These are phyloP conservation scores for Penicillium sp. DNA, from an alignment of 2,329 filamentous ascomycete genomes.

Conservation along the genomic window DNA sequence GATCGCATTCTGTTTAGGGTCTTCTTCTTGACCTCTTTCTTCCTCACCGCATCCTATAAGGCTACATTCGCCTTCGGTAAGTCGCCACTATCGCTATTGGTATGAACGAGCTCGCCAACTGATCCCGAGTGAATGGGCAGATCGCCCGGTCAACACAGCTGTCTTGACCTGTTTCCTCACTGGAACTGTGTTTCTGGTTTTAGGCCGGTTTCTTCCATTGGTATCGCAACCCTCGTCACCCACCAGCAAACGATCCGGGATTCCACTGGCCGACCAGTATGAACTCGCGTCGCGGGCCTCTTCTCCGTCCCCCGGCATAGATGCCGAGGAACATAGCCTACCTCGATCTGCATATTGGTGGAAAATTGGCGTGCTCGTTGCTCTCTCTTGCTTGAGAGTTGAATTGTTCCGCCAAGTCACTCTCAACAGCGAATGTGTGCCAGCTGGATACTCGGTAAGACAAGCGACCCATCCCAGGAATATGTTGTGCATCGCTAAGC, in stretches of 20 bases:
- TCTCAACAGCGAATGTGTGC: constrained; percentile 45
- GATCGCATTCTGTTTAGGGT: constrained; percentile 19
- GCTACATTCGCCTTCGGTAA: constrained; percentile 43
- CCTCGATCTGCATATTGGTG: constrained; percentile 13
- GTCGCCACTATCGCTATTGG: too few relatives aligned
- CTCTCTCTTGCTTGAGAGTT: constrained; percentile 13
- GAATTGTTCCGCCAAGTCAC: constrained; percentile 42
- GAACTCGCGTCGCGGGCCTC: constrained; percentile 22
- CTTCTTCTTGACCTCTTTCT: constrained; percentile 36
- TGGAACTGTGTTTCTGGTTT: constrained; percentile 38
- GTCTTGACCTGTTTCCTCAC: constrained; percentile 43
- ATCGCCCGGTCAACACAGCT: constrained; percentile 47
- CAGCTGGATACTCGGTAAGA: constrained; percentile 35
- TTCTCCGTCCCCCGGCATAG: constrained; percentile 10
- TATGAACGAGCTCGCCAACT: too few relatives aligned
- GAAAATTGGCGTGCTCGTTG: constrained; percentile 14
- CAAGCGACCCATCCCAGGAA: too few relatives aligned
- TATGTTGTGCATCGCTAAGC: constrained; percentile 16
- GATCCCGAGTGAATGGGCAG: too few relatives aligned
- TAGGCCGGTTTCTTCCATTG: constrained; percentile 35
- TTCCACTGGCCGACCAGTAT: constrained; percentile 30
- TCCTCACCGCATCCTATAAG: constrained; percentile 36
- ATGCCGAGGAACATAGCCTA: constrained; percentile 6
- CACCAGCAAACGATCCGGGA: constrained; percentile 26
- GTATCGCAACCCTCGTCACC: constrained; percentile 24